phyloP scores from a whole-genome alignment of 768 basidiomycete species.

The Cantharellus cinnabarinus region DNA sequence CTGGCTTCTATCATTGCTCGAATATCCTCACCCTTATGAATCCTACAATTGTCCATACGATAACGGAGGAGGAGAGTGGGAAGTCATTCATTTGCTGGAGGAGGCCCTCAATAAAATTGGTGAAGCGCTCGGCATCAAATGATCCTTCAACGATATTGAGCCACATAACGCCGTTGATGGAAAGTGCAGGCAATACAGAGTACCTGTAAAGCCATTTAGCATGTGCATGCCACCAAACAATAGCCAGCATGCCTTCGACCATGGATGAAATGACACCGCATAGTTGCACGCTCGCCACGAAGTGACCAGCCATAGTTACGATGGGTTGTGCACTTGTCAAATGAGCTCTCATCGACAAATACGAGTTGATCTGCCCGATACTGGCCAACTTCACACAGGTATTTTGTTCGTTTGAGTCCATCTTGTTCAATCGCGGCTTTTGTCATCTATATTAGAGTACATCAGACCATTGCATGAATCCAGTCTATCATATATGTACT shows the following conservation, averaged over 20 bases:
- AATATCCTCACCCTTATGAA: too few relatives aligned
- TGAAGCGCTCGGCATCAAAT: too few relatives aligned
- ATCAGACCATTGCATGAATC: background rate
- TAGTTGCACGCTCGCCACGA: background rate
- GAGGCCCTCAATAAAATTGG: too few relatives aligned
- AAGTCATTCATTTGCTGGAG: too few relatives aligned
- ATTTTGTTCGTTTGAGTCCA: background rate
- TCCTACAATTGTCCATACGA: too few relatives aligned
- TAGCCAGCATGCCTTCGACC: background rate
- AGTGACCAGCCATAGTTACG: background rate
- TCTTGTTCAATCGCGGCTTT: background rate
- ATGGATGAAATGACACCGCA: background rate
- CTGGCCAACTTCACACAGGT: background rate
- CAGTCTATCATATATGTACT: background rate
- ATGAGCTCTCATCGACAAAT: conserved; percentile 4
- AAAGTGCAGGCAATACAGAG: too few relatives aligned
- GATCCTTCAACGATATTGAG: too few relatives aligned
- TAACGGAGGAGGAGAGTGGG: too few relatives aligned
- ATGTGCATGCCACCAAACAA: background rate
- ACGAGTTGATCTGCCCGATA: conserved; percentile 2
- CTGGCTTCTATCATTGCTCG: too few relatives aligned
- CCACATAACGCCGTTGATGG: too few relatives aligned
- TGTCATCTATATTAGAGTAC: background rate
- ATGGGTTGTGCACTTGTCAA: background rate
- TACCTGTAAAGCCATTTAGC: too few relatives aligned